Conservation (phyloP, 768 basidiomycete species). For the Lactarius deliciosus region DNA sequence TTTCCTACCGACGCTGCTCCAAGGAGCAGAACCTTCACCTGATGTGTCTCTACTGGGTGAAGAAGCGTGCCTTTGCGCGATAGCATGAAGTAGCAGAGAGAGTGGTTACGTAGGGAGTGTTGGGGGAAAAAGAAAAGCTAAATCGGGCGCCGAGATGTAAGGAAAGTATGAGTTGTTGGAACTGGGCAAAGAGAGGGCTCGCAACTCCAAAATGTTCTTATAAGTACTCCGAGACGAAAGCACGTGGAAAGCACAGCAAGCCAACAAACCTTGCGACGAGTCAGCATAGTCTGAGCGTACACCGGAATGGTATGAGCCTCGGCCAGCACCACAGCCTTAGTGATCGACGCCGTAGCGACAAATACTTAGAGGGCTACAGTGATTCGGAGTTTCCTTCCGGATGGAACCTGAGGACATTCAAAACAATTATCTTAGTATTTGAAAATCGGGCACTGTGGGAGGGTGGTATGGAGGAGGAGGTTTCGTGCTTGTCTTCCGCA, state of each 20-base stretch:
- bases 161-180: not conserved
- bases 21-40: slow-evolving; percentile 79
- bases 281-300: not conserved
- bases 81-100: not conserved
- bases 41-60: slow-evolving; percentile 44
- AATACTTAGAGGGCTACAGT: not conserved
- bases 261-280: not conserved
- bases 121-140: not conserved
- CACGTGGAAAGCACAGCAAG: not conserved
- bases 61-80: not conserved
- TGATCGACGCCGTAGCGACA: not conserved
- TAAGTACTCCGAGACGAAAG: not conserved
- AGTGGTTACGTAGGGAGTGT: slow-evolving; percentile 2
- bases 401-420: not conserved
- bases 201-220: not conserved
- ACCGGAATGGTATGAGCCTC: not conserved
- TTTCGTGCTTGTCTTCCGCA: not conserved
- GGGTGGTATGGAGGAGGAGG: not conserved
- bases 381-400: not conserved
- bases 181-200: not conserved
- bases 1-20: slow-evolving; percentile 89
- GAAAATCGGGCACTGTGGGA: not conserved
- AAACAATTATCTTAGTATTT: not conserved
- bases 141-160: not conserved
- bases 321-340: not conserved